Evolutionary conservation across 805 yeast species (phyloP), one percentile per base, ranked within the genome.

Genomic region (Metschnikowia cerradonensis): DNA sequence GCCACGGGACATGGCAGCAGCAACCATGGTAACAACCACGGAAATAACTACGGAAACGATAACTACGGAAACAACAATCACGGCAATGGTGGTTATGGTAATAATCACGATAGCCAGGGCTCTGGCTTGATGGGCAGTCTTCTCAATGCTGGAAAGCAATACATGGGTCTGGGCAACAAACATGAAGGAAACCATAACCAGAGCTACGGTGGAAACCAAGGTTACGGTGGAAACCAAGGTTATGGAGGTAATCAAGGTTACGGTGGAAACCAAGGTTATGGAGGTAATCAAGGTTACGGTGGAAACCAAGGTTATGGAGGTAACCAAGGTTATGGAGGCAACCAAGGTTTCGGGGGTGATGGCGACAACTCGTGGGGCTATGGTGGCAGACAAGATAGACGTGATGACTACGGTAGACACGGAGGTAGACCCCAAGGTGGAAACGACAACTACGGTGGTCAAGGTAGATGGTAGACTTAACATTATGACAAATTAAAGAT

Each of bases 1-100:
- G 52, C 51, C 19, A 42, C 56, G 19, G 56, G 51, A 11, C 48
- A 49, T 37, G 51, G 56, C 22, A 33, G 44, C 39, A 51, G 56
- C 26, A 33, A 41, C 19, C 47, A 55, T 22, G 52, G 47, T 22
- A 40, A 42, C 41, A 36, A 41, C 42, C 33, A 47, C 46, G 47
- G 45, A 20, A 36, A 45, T 41, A 34, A 44, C 40, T 13, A 43
- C 51, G 26, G 40, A 17, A 41, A 41, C 23, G 13, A 33, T 22
- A 20, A 17, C 13, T 26, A 26, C 41, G 36, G 38, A 11, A 30
- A 41, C 20, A 32, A 30, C 26, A 19, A 20, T 10, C 10, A 35
- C 22, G 38, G 38, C 22, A 35, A 35, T 17, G 19, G 13, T 33
- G 41, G 41, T 14, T 13, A 37, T 20, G 37, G 45, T 8, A 36